Conservation (phyloP, 1,284 basidiomycete genomes). For the Macrocystidia cucumis region DNA sequence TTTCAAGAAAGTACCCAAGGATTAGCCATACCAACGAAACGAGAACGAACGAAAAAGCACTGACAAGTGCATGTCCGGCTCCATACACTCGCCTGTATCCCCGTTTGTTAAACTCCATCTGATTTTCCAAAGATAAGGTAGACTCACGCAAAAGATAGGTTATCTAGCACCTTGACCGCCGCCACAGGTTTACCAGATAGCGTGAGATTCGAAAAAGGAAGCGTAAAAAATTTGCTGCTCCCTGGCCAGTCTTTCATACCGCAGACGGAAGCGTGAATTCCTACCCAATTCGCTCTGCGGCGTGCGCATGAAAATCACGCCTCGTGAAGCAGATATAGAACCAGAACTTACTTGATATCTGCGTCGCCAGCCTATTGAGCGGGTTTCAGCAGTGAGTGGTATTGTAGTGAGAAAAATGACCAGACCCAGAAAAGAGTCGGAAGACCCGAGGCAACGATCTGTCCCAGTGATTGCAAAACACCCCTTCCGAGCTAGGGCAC, state of each 20-base stretch:
- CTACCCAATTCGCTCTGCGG: slow-evolving; percentile 56
- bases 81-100: slow-evolving; percentile 38
- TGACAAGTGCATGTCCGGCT: slow-evolving; percentile 53
- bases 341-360: slow-evolving; percentile 45
- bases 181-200: slow-evolving; percentile 42
- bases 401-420: too few species aligned
- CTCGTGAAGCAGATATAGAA: not conserved
- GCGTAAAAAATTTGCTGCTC: slow-evolving; percentile 34
- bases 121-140: too few species aligned
- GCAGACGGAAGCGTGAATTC: slow-evolving; percentile 42
- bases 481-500: too few species aligned
- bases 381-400: too few species aligned
- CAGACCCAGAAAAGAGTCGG: slow-evolving; percentile 59
- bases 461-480: slow-evolving; percentile 43
- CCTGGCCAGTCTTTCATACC: slow-evolving; percentile 65
- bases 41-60: slow-evolving; percentile 13
- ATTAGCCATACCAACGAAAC: not conserved
- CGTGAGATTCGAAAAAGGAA: slow-evolving; percentile 52
- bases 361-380: slow-evolving; percentile 48
- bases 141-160: slow-evolving; percentile 48
- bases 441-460: slow-evolving; percentile 42
- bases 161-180: slow-evolving; percentile 54
- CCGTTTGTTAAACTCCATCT: not conserved
- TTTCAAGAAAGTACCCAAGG: not conserved
- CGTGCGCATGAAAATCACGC: too few species aligned